A percentile compares a stretch with the other conserved stretches of the same genome.
Evolutionary conservation across 2,329 filamentous ascomycete species (phyloP).

Genomic region (Botrytis byssoidea): DNA sequence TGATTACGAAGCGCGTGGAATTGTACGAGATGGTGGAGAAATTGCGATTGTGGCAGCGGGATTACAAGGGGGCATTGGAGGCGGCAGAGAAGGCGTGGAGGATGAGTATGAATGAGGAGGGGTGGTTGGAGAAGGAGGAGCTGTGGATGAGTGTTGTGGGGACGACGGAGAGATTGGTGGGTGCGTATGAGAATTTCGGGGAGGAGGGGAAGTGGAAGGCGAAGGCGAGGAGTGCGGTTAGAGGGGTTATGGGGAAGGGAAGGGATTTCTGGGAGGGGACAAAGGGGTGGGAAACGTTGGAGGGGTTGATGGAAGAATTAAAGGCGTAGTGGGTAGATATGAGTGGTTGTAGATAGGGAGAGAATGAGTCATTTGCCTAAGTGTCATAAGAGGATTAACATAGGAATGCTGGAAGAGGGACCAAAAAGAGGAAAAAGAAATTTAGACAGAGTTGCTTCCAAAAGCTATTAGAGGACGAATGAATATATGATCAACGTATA

Average conservation of each 20-base stretch:
- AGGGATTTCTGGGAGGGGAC: slow-evolving; percentile 81
- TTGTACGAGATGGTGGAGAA: slow-evolving; percentile 75
- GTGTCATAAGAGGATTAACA: neutral
- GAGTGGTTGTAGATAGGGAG: neutral
- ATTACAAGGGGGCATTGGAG: slow-evolving; percentile 70
- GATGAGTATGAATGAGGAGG: slow-evolving; percentile 49
- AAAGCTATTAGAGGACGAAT: neutral
- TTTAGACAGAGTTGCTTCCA: neutral
- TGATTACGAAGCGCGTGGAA: slow-evolving; percentile 76
- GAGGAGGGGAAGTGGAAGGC: slow-evolving; percentile 74
- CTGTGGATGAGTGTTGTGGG: slow-evolving; percentile 58
- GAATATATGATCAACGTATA: neutral
- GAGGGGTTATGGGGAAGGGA: slow-evolving; percentile 78
- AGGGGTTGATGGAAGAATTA: slow-evolving; percentile 55
- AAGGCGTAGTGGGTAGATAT: slow-evolving; percentile 29
- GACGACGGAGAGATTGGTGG: slow-evolving; percentile 75
- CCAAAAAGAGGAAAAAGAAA: neutral
- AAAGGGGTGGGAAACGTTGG: slow-evolving; percentile 62
- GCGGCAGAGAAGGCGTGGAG: slow-evolving; percentile 91
- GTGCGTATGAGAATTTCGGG: slow-evolving; percentile 79
- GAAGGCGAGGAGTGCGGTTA: slow-evolving; percentile 80
- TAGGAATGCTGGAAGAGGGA: too few relatives aligned
- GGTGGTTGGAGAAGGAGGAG: slow-evolving; percentile 45
- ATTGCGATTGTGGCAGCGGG: slow-evolving; percentile 70
- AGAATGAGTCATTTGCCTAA: neutral